Evolutionary conservation across 1,284 basidiomycete genomes (phyloP), one percentile per base, ranked within the genome.

Genomic region (Taiwanofungus camphoratus): DNA sequence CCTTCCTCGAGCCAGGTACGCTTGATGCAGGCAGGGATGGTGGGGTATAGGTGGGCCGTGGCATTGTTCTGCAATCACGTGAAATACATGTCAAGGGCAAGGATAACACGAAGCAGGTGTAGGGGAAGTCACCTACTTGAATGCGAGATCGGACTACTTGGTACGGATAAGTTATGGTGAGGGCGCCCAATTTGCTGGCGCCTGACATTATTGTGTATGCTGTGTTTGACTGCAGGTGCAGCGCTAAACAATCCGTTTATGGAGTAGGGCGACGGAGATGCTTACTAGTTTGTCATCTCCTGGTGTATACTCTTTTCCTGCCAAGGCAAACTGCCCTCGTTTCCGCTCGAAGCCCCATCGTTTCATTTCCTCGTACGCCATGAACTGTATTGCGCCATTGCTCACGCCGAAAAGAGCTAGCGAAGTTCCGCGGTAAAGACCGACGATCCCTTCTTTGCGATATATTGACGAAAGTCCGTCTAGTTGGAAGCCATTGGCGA

Each of bases 341-440:
- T 90, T 92, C 44, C 77, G 70, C 51, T 89, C 86, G 54, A 92
- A 87, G 11, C 86, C 82, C 79, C 90, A 88, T 38, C 77, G 71
- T 63, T 99, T 99, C 77, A 98, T 83, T 64, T 97, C 84, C 62
- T 99, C 96, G 60, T 99, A 99, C 0, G 83, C 79, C 71, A 95
- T 91, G 62, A 99, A 99, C 61, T 99, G 95, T 42, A 98, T 78
- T 0, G 94, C 92, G 2, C 95, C 95, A 60, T 95, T 98, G 58
- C 86, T 87, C 43, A 99, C 94, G 27, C 96, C 96, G 31, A 98
- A 77, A 7, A 99, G 73, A 1, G 92, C 95, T 13, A 99, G 74
- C 0, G 82, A 73, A 1, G 92, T 93, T 1, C 95, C 96, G 53
- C 85, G 85, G 63, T 91, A 96, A 13, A 94, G 71, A 1, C 95